Base-by-base conservation (phyloP, 164 flowering plant species). In the Nymphaea thermarum region DNA sequence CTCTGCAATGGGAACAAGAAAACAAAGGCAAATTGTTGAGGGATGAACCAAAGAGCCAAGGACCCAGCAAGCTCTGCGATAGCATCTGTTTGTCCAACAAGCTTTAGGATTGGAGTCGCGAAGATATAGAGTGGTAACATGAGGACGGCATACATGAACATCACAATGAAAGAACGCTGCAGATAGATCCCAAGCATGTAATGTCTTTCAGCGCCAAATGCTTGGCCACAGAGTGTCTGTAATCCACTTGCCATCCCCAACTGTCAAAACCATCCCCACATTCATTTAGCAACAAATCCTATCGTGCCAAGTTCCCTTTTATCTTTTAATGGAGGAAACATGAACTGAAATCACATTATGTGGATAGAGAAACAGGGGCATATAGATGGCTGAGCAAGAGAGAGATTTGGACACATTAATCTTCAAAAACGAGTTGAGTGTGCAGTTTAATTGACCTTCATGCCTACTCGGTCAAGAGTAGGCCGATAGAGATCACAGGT, bases 221-320 rank as follows among this genome's bases (percentile, higher is more conserved):
- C 86, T 72, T 84, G 88, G 42, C 88, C 86, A 25, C 88, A 81
- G 3, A 84, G 71, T 0, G 86, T 84, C 62, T 82, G 86, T 4
- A 82, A 68, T 5, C 84, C 86, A 65, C 88, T 84, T 2, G 84
- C 83, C 88, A 84, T 84, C 1, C 88, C 88, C n/a, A 84, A 61
- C 88, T 84, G 67, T 45, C 53, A 45, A 45, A 45, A 45, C 36
- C 36, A 25, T 25, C 36, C 36, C 36, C 36, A 25, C 36, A 25
- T 25, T 25, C 36, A 25, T 25, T 25, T 25, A 25, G 36, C 36
- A 25, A 25, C 36, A 25, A 25, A 25, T 25, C 36, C 36, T 25
- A 25, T 25, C 1, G 36, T 25, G 36, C 36, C 0, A 1, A 25
- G 36, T 25, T 25, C 36, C 36, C 1, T 25, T 25, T 25, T 25